These are phyloP conservation scores for Cyclocybe cylindracea DNA, from an alignment of 768 basidiomycete species.

Conservation along the genomic window DNA sequence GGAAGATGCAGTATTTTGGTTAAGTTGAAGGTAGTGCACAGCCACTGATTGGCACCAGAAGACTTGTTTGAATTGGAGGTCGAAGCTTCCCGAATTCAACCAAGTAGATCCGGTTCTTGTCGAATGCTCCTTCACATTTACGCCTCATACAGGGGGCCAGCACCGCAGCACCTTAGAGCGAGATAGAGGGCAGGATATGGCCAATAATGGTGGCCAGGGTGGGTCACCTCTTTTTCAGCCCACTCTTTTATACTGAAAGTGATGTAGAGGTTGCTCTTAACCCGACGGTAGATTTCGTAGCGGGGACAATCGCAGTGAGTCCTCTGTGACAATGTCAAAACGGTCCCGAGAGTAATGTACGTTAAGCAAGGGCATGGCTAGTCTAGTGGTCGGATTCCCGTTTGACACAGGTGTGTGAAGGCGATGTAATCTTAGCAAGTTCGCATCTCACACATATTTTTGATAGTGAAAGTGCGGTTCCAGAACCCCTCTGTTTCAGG, in stretches of 20 bases:
- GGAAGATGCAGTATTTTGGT: too few species aligned
- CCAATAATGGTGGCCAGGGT: slow-evolving; percentile 5
- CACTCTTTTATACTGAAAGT: background rate
- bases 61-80: too few species aligned
- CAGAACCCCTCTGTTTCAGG: slow-evolving; percentile 61
- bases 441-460: background rate
- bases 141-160: background rate
- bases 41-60: too few species aligned
- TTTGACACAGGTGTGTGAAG: slow-evolving; percentile 55
- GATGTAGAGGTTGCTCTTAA: slow-evolving; percentile 37
- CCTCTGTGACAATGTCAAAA: background rate
- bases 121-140: background rate
- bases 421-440: background rate
- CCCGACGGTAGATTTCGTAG: slow-evolving; percentile 75
- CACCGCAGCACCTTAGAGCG: background rate
- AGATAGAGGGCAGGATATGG: background rate
- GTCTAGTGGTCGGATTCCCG: slow-evolving; percentile 73
- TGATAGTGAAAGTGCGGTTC: slow-evolving; percentile 76
- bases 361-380: slow-evolving; percentile 53
- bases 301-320: slow-evolving; percentile 66
- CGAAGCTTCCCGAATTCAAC: too few species aligned
- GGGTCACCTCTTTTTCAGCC: background rate
- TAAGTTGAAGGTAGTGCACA: too few species aligned
- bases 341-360: background rate
- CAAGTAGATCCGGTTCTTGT: too few species aligned